Evolutionary conservation across 805 yeast genomes (phyloP).

Genomic region (Candida chilensis): DNA sequence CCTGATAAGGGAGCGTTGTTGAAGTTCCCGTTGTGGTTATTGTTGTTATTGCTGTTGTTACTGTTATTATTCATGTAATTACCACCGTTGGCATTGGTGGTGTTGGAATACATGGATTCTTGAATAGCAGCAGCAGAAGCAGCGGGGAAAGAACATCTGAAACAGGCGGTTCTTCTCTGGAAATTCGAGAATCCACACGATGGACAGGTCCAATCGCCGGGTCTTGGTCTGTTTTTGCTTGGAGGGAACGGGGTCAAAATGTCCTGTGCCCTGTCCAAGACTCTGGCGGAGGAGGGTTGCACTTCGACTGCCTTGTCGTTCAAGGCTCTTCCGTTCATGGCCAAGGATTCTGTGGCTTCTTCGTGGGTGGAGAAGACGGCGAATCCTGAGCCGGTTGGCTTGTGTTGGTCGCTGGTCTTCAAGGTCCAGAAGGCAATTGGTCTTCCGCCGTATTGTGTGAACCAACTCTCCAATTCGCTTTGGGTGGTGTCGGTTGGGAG

Average conservation of each 20-base stretch:
- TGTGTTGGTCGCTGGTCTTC: constrained; percentile 36
- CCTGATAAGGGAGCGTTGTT: too few relatives aligned
- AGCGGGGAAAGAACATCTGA: constrained; percentile 86
- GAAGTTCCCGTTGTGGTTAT: constrained; percentile 7
- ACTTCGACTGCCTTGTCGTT: constrained; percentile 75
- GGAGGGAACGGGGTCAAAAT: constrained; percentile 79
- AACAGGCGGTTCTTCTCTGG: constrained; percentile 90
- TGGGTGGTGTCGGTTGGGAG: constrained; percentile 84
- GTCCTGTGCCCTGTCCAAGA: constrained; percentile 76
- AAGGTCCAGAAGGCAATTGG: constrained; percentile 89
- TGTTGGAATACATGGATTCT: constrained; percentile 38
- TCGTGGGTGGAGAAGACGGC: constrained; percentile 80
- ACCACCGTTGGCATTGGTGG: constrained; percentile 1
- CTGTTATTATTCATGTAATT: constrained; percentile 4
- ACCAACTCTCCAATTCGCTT: constrained; percentile 86
- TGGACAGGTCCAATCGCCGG: constrained; percentile 98
- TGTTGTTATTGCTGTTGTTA: constrained; percentile 6
- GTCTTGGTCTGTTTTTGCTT: constrained; percentile 77
- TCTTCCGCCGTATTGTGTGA: constrained; percentile 75
- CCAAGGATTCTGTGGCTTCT: constrained; percentile 71
- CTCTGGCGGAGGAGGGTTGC: constrained; percentile 74
- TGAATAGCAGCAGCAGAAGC: constrained; percentile 63
- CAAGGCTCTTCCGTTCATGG: constrained; percentile 69
- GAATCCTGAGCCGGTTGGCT: constrained; percentile 62
- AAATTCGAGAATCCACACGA: constrained; percentile 92